Evolutionary conservation across 306 rosid species (phyloP).

Genomic region (Sindora glabra): DNA sequence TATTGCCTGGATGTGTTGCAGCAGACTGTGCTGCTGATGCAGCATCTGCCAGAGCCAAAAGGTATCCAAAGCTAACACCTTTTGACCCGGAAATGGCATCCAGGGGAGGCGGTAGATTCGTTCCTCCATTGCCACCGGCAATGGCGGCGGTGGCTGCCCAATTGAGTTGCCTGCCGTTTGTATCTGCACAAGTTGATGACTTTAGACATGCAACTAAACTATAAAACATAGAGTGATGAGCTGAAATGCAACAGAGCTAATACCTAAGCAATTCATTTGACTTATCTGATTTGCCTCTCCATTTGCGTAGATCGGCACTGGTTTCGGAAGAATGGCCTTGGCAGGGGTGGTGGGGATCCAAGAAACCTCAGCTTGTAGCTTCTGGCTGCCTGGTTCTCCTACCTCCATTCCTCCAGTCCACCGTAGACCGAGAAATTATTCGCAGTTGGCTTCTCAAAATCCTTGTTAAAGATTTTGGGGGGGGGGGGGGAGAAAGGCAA

Average conservation of each 20-base stretch:
- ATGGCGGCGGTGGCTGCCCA: neutral
- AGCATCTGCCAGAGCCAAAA: conserved; percentile 16
- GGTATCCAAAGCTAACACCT: conserved; percentile 1
- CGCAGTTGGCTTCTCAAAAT: neutral
- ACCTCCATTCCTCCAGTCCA: conserved; percentile 18
- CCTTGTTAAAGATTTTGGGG: neutral
- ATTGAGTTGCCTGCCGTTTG: neutral
- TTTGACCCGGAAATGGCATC: neutral
- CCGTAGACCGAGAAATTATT: neutral
- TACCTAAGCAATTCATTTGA: neutral
- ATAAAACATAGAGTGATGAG: neutral
- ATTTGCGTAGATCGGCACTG: conserved; percentile 26
- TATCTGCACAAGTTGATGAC: neutral
- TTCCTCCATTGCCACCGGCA: conserved; percentile 11
- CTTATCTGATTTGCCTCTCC: neutral
- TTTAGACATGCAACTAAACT: conserved; percentile 3
- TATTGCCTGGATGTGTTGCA: neutral
- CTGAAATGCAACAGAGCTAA: neutral
- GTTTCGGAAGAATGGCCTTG: conserved; percentile 10
- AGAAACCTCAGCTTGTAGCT: conserved; percentile 4
- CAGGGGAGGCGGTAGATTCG: neutral
- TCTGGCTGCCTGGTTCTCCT: neutral
- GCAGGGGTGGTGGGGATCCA: conserved; percentile 31
- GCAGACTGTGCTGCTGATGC: neutral
- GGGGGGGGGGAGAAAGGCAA: neutral